phyloP scores from a whole-genome alignment of 768 basidiomycete genomes.

The Pulveroboletus sp. region DNA sequence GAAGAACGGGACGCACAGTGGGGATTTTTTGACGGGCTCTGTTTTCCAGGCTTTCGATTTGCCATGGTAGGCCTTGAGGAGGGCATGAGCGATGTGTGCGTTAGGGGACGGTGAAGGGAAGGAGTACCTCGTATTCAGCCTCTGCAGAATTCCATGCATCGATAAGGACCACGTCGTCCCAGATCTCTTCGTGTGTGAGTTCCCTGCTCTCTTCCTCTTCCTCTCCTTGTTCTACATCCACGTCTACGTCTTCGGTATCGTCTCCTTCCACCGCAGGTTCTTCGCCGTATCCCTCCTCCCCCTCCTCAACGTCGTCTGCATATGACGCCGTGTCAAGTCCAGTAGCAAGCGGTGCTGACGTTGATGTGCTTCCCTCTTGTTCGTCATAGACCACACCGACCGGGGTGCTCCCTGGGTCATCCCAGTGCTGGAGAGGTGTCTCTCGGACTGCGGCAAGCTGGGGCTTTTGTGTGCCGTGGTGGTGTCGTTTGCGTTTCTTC shows the following conservation, averaged over 20 bases:
- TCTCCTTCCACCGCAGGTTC: constrained; percentile 10
- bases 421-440: constrained; percentile 37
- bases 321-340: constrained; percentile 1
- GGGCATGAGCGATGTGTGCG: background rate
- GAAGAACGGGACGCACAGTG: constrained; percentile 48
- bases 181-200: constrained; percentile 69
- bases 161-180: constrained; percentile 82
- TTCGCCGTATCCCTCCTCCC: constrained; percentile 23
- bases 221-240: constrained; percentile 30
- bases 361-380: constrained; percentile 2
- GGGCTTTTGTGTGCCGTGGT: constrained; percentile 12
- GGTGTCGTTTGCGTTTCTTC: constrained; percentile 48
- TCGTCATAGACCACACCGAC: constrained; percentile 32
- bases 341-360: background rate
- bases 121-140: constrained; percentile 66
- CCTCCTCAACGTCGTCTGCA: constrained; percentile 12
- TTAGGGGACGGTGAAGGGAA: no score
- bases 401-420: constrained; percentile 33
- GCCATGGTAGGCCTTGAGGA: constrained; percentile 55
- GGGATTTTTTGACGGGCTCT: constrained; percentile 63
- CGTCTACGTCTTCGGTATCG: constrained; percentile 24
- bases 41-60: constrained; percentile 65
- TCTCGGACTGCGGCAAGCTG: constrained; percentile 2
- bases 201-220: constrained; percentile 51
- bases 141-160: constrained; percentile 82